A percentile compares a stretch with the other conserved stretches of the same genome.
These are phyloP conservation scores for Vinca minor DNA, from an alignment of 257 asterid species.

Conservation along the genomic window DNA sequence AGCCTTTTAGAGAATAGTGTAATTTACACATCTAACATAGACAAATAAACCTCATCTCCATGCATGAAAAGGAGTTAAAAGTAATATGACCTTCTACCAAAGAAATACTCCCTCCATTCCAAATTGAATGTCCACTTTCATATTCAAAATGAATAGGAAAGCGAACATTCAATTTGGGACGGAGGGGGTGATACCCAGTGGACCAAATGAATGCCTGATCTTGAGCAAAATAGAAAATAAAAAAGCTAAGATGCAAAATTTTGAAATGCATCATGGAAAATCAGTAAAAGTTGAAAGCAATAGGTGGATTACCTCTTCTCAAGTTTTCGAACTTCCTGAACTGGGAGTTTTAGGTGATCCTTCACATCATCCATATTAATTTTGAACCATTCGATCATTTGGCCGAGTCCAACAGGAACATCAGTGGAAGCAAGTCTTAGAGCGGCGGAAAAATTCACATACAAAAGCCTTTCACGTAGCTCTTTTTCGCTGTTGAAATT, in stretches of 20 bases:
- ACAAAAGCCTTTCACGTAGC: conserved; percentile 64
- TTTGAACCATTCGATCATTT: conserved; percentile 72
- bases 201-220: neutral
- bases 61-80: too few relatives aligned
- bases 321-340: conserved; percentile 33
- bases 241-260: neutral
- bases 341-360: conserved; percentile 41
- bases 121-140: too few relatives aligned
- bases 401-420: conserved; percentile 48
- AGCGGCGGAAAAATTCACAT: conserved; percentile 37
- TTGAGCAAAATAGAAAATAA: conserved; percentile 2
- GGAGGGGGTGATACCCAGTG: too few relatives aligned
- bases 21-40: neutral
- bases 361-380: conserved; percentile 30
- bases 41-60: neutral
- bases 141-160: too few relatives aligned
- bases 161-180: too few relatives aligned
- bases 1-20: neutral
- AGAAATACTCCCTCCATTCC: too few relatives aligned
- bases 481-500: conserved; percentile 55
- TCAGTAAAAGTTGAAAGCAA: neutral
- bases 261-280: neutral
- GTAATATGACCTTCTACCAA: too few relatives aligned
- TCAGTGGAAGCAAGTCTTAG: conserved; percentile 23
- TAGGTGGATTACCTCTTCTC: conserved; percentile 48